These are phyloP conservation scores for Takashimella tepidaria DNA, from an alignment of 1,284 basidiomycete genomes.

Conservation along the genomic window DNA sequence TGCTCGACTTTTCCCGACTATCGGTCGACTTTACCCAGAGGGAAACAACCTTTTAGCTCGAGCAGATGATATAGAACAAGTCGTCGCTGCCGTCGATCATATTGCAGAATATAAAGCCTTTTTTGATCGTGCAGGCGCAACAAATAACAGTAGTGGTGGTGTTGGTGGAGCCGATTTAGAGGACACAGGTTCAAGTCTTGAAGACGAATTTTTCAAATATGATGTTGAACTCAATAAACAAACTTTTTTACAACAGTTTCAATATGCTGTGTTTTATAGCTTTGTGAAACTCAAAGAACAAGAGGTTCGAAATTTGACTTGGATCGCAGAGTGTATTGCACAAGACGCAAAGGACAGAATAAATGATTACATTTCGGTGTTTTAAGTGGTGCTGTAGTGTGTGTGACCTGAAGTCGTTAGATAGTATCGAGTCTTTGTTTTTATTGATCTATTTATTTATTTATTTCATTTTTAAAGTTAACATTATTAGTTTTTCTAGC, in stretches of 20 bases:
- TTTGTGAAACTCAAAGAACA: conserved; percentile 98
- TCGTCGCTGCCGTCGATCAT: conserved; percentile 79
- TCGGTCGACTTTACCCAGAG: conserved; percentile 89
- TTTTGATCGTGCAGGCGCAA: conserved; percentile 61
- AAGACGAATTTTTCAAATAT: conserved; percentile 92
- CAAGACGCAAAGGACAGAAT: conserved; percentile 91
- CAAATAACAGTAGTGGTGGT: conserved; percentile 5
- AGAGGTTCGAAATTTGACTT: conserved; percentile 93
- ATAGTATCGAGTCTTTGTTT: no score
- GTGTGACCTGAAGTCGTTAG: no score
- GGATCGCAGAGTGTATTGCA: conserved; percentile 96
- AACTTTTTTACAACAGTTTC: conserved; percentile 92
- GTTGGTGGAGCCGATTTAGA: conserved; percentile 26
- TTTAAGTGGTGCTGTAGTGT: no score
- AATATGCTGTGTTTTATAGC: conserved; percentile 85
- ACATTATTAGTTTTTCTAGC: no score
- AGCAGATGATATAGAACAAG: conserved; percentile 94
- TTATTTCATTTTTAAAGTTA: no score
- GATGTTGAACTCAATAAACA: conserved; percentile 93
- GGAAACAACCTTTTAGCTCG: conserved; percentile 91
- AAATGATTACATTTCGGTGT: conserved; percentile 85
- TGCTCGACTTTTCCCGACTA: conserved; percentile 88
- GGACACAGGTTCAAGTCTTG: conserved; percentile 55
- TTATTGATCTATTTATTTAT: no score
- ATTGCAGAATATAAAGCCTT: conserved; percentile 86